Evolutionary conservation across 768 basidiomycete species (phyloP).

Genomic region (Tricholoma terreum): DNA sequence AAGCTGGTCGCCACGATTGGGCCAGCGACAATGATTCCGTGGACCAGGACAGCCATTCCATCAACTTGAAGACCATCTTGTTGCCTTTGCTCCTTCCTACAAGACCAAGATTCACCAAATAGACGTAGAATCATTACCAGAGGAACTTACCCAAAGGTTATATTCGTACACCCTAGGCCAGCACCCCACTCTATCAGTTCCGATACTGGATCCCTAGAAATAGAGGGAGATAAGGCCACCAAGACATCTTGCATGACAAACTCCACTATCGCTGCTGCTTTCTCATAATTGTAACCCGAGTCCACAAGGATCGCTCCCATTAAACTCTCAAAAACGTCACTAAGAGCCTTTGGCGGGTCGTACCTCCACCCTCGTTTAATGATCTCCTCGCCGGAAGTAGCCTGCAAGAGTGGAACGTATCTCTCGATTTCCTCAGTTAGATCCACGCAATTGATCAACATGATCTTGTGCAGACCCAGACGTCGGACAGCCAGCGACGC

Average conservation of each 20-base stretch:
- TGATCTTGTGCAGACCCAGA: slow-evolving; percentile 63
- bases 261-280: slow-evolving; percentile 57
- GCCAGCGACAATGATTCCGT: slow-evolving; percentile 52
- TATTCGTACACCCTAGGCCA: slow-evolving; percentile 49
- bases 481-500: slow-evolving; percentile 64
- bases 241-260: slow-evolving; percentile 67
- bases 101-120: neutral
- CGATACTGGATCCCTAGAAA: slow-evolving; percentile 70
- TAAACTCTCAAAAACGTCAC: slow-evolving; percentile 83
- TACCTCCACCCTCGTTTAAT: slow-evolving; percentile 73
- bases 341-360: slow-evolving; percentile 82
- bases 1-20: slow-evolving; percentile 59
- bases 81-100: slow-evolving; percentile 20
- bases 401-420: slow-evolving; percentile 58
- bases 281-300: slow-evolving; percentile 70
- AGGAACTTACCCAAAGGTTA: slow-evolving; percentile 28
- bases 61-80: slow-evolving; percentile 27
- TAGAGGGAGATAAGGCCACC: slow-evolving; percentile 50
- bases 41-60: slow-evolving; percentile 56
- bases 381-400: slow-evolving; percentile 55
- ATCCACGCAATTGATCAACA: slow-evolving; percentile 68
- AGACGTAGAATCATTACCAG: neutral
- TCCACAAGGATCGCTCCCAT: slow-evolving; percentile 85
- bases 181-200: slow-evolving; percentile 68
- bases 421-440: slow-evolving; percentile 61